Evolutionary conservation across 2,329 filamentous ascomycete genomes (phyloP).

Genomic region (Didymella glomerata): DNA sequence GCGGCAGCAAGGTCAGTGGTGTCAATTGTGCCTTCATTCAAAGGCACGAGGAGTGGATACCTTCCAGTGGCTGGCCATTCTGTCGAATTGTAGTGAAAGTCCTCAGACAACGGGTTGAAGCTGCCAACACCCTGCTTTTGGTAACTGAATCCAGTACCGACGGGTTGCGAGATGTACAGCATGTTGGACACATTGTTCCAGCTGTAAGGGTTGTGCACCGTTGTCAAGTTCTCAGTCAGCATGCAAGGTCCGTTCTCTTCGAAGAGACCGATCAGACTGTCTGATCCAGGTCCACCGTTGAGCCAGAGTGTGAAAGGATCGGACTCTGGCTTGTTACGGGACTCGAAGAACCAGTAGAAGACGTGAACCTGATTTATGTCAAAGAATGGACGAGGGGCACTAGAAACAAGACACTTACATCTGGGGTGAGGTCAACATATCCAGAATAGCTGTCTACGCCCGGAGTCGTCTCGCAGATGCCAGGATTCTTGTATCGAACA

Average conservation of each 20-base stretch:
- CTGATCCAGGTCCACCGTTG: conserved; percentile 62
- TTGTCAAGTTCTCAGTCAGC: conserved; percentile 32
- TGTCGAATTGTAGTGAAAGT: conserved; percentile 56
- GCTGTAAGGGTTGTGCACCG: conserved; percentile 62
- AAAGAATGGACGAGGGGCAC: neutral
- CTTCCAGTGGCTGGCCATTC: conserved; percentile 55
- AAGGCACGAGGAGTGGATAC: conserved; percentile 53
- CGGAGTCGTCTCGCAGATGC: conserved; percentile 62
- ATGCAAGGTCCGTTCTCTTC: conserved; percentile 45
- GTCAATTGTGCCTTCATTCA: conserved; percentile 60
- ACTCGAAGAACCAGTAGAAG: conserved; percentile 62
- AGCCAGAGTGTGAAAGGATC: conserved; percentile 62
- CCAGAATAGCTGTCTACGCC: conserved; percentile 60
- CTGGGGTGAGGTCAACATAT: conserved; percentile 51
- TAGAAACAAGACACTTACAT: conserved; percentile 13
- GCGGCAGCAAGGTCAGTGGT: conserved; percentile 66
- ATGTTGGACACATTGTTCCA: conserved; percentile 69
- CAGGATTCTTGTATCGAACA: conserved; percentile 63
- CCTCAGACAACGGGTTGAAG: conserved; percentile 53
- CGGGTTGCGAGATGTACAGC: conserved; percentile 68
- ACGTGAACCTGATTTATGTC: conserved; percentile 40
- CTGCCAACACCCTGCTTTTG: conserved; percentile 31
- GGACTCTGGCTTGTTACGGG: conserved; percentile 56
- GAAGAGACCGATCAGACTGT: conserved; percentile 64
- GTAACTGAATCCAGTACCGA: conserved; percentile 65